phyloP scores from a whole-genome alignment of 106 monocot genomes.

The Cymbidium sinense region DNA sequence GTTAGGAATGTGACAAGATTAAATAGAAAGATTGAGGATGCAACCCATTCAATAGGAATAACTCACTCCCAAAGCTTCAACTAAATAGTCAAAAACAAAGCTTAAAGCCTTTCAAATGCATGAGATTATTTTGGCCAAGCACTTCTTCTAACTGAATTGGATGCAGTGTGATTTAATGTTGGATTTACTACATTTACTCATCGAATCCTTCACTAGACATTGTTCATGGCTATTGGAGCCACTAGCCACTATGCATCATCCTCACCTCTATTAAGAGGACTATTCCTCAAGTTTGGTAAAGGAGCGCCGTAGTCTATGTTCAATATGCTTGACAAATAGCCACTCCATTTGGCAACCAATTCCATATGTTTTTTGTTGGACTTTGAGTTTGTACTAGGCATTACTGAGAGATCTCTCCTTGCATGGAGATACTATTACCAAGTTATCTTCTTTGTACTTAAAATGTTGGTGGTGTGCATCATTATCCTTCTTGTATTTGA shows the following conservation, averaged over 20 bases:
- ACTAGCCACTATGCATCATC: background rate
- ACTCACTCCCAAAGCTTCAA: background rate
- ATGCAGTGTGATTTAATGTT: background rate
- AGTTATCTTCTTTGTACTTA: too few relatives aligned
- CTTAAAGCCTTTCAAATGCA: background rate
- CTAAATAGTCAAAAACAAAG: background rate
- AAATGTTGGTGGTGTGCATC: too few relatives aligned
- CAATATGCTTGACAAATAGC: too few relatives aligned
- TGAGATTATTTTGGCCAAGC: background rate
- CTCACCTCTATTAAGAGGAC: too few relatives aligned
- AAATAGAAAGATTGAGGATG: background rate
- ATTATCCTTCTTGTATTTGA: too few relatives aligned
- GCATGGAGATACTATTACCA: too few relatives aligned
- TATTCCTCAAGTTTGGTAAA: too few relatives aligned
- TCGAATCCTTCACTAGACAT: background rate
- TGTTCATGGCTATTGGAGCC: background rate
- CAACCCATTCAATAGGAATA: background rate
- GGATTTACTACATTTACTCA: background rate
- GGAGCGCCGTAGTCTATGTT: too few relatives aligned
- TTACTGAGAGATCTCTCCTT: too few relatives aligned
- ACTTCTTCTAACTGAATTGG: background rate
- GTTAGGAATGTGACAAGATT: background rate
- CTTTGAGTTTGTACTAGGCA: too few relatives aligned
- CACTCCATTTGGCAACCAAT: too few relatives aligned
- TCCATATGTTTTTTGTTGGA: too few relatives aligned